Conservation (phyloP, 768 basidiomycete genomes). For the Bullera alba region DNA sequence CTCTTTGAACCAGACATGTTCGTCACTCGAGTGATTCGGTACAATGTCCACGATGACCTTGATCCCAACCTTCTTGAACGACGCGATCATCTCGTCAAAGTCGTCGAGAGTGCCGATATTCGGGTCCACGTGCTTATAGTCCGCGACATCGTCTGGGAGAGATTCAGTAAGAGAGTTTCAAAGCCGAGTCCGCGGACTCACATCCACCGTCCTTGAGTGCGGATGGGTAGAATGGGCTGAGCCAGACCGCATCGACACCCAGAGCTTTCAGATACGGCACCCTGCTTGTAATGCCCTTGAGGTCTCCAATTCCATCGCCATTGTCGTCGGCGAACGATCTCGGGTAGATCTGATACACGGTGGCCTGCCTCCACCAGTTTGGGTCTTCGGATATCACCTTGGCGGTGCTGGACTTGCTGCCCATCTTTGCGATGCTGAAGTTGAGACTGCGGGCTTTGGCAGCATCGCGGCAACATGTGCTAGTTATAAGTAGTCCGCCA, state of each 20-base stretch:
- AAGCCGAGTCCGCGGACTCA: constrained; percentile 2
- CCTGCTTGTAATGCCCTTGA: constrained; percentile 4
- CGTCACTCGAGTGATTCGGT: constrained; percentile 9
- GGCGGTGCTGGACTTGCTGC: too few relatives aligned
- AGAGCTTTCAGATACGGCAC: constrained; percentile 1
- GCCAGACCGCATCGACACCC: constrained; percentile 12
- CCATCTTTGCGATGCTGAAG: too few relatives aligned
- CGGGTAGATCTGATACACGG: constrained; percentile 16
- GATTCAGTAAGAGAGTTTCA: background rate
- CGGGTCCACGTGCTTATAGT: constrained; percentile 11
- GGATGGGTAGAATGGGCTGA: constrained; percentile 12
- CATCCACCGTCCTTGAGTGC: constrained; percentile 12
- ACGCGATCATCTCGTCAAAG: constrained; percentile 9
- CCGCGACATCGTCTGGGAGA: constrained; percentile 12
- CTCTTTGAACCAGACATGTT: constrained; percentile 12
- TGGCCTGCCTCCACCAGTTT: constrained; percentile 16
- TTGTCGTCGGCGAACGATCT: constrained; percentile 12
- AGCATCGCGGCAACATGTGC: too few relatives aligned
- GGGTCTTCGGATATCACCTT: too few relatives aligned
- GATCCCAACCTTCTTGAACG: constrained; percentile 5
- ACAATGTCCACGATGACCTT: constrained; percentile 14
- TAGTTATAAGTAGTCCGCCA: too few relatives aligned
- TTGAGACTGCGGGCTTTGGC: too few relatives aligned
- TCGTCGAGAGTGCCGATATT: constrained; percentile 11
- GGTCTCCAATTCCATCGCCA: constrained; percentile 10